Evolutionary conservation across 192 early-diverging fungal species (phyloP).

Genomic region (Powellomyces hirtus): DNA sequence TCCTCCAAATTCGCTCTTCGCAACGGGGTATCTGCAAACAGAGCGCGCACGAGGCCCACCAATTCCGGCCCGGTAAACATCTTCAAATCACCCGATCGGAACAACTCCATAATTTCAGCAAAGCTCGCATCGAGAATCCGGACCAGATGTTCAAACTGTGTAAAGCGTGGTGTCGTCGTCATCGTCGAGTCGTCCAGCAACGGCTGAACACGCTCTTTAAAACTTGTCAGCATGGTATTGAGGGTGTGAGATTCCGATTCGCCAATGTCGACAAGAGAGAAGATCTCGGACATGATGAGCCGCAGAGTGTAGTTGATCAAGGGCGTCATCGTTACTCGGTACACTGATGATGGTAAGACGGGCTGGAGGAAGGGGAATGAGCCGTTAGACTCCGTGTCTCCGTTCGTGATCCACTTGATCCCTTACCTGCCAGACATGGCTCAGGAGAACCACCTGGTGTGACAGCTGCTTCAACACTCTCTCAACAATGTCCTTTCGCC

Average conservation of each 20-base stretch:
- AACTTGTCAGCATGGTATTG: slow-evolving; percentile 13
- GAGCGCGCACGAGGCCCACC: slow-evolving; percentile 36
- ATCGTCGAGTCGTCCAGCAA: not conserved
- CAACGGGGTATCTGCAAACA: slow-evolving; percentile 52
- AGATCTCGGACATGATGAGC: slow-evolving; percentile 24
- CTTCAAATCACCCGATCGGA: slow-evolving; percentile 27
- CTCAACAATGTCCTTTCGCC: slow-evolving; percentile 39
- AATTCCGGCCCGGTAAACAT: slow-evolving; percentile 33
- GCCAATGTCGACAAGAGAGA: slow-evolving; percentile 37
- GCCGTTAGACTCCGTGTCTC: not conserved
- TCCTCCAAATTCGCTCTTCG: slow-evolving; percentile 42
- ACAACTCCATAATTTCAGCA: slow-evolving; percentile 40
- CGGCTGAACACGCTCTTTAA: slow-evolving; percentile 3
- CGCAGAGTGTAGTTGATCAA: slow-evolving; percentile 23
- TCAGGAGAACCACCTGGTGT: slow-evolving; percentile 40
- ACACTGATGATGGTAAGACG: slow-evolving; percentile 15
- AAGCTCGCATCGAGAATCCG: slow-evolving; percentile 37
- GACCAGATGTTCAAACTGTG: slow-evolving; percentile 20
- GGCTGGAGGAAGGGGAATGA: not conserved
- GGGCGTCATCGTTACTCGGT: slow-evolving; percentile 6
- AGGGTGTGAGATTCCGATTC: slow-evolving; percentile 42
- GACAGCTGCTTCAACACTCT: slow-evolving; percentile 47
- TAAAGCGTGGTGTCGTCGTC: not conserved
- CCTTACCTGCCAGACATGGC: slow-evolving; percentile 54
- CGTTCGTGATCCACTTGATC: not conserved